These are phyloP conservation scores for Naumovozyma baii DNA, from an alignment of 805 yeast species.

Conservation along the genomic window DNA sequence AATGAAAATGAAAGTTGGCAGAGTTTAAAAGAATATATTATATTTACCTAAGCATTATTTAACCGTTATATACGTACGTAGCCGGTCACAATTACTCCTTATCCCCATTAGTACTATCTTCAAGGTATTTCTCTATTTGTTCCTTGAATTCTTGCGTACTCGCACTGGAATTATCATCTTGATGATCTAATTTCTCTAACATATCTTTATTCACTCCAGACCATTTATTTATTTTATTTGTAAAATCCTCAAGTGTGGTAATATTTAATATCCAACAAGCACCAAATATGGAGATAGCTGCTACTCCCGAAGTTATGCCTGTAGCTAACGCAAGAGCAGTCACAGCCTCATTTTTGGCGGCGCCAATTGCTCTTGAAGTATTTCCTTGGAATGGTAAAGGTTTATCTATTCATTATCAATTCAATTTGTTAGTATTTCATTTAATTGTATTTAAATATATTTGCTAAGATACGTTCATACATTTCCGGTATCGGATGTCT, in stretches of 20 bases:
- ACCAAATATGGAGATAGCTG: slow-evolving; percentile 66
- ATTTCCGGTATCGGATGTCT: slow-evolving; percentile 64
- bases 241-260: slow-evolving; percentile 54
- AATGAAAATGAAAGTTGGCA: no score
- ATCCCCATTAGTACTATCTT: no score
- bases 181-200: not conserved
- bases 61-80: no score
- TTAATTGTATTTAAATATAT: not conserved
- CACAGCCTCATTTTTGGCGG: slow-evolving; percentile 73
- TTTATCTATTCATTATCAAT: slow-evolving; percentile 31
- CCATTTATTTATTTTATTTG: not conserved
- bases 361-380: slow-evolving; percentile 49
- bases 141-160: not conserved
- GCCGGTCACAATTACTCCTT: not conserved
- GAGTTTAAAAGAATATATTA: not conserved
- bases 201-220: not conserved
- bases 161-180: not conserved
- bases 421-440: slow-evolving; percentile 7
- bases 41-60: no score
- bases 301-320: slow-evolving; percentile 57
- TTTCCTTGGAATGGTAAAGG: slow-evolving; percentile 78
- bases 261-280: slow-evolving; percentile 75
- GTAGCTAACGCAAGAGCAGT: slow-evolving; percentile 80
- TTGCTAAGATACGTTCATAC: slow-evolving; percentile 24
- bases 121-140: not conserved